phyloP scores from a whole-genome alignment of 257 asterid species.

The Oldenlandia corymbosa region DNA sequence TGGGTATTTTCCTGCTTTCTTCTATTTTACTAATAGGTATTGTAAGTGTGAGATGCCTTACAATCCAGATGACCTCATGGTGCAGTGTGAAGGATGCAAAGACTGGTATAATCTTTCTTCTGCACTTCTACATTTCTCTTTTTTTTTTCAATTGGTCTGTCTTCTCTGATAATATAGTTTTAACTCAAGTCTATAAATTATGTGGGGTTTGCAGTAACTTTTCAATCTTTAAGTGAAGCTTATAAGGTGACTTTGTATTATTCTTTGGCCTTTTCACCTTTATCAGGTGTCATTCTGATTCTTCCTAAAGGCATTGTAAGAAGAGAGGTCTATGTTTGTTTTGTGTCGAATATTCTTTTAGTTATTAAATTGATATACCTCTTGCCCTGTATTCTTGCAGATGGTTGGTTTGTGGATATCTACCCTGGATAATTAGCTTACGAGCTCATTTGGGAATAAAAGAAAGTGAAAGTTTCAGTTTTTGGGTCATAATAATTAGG shows the following conservation, averaged over 20 bases:
- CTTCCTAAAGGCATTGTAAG: background rate
- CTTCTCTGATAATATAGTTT: background rate
- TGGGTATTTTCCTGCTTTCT: background rate
- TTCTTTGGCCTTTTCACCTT: background rate
- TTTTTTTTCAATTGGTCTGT: background rate
- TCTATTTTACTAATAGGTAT: conserved; percentile 38
- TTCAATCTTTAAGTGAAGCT: background rate
- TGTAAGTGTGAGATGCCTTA: conserved; percentile 93
- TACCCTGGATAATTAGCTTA: background rate
- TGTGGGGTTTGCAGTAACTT: background rate
- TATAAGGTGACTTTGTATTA: background rate
- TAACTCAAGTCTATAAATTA: background rate
- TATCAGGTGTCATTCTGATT: background rate
- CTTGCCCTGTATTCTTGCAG: conserved; percentile 3
- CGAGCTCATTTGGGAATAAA: background rate
- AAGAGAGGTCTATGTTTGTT: background rate
- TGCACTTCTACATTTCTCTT: no score
- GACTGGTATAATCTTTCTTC: conserved; percentile 32
- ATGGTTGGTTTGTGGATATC: background rate
- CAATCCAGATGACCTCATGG: conserved; percentile 88
- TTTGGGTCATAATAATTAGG: background rate
- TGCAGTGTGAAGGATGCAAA: conserved; percentile 79
- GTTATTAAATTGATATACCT: background rate
- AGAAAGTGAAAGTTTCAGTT: background rate
- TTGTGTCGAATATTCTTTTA: background rate